Base-by-base conservation (phyloP, 176 grass and related monocot genomes). In the Cocos nucifera region DNA sequence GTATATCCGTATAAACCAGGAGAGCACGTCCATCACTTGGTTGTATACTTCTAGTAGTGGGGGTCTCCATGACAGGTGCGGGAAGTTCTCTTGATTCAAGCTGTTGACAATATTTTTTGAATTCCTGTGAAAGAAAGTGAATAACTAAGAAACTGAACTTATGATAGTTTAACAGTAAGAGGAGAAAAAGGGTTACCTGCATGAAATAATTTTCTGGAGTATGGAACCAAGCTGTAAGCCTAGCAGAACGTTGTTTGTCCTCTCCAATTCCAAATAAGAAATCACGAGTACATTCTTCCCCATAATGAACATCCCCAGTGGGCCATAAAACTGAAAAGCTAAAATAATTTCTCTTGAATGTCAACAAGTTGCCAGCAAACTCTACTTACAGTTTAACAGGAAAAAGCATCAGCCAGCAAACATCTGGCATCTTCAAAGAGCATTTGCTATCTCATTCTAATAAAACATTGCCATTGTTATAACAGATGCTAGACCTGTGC, bases 141-240 rank as follows among this genome's bases (percentile, higher is more conserved):
- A 30, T 20, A 49, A 73, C 32, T 44, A 44, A 69, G 24, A 73
- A 54, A 66, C 25, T 67, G 60, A 73, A 15, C 51, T 17, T 50
- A 18, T 53, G 54, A 62, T 23, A 23, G 7, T 23, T 21, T 30
- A 30, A 63, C 14, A 51, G 58, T 24, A 55, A 70, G 64, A 17
- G 22, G 53, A 49, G 59, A 56, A 12, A 14, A 19, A 5, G 15
- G 22, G 7, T 14, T 81, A 81, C 91, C 79, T 87, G 86, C 69
- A 96, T 90, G 57, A 90, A 96, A 73, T 90, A 96, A 64, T 73
- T 90, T 68, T 96, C 80, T 63, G 91, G 91, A 63, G 91, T 96
- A 75, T 69, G 83, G 62, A 96, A 96, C 91, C 91, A 96, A 75
- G 86, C 91, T 69, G 86, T 96, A 82, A 96, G 86, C 72, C 91